Conservation (phyloP, 2,329 filamentous ascomycete genomes). For the Cladorrhinum sp. region DNA sequence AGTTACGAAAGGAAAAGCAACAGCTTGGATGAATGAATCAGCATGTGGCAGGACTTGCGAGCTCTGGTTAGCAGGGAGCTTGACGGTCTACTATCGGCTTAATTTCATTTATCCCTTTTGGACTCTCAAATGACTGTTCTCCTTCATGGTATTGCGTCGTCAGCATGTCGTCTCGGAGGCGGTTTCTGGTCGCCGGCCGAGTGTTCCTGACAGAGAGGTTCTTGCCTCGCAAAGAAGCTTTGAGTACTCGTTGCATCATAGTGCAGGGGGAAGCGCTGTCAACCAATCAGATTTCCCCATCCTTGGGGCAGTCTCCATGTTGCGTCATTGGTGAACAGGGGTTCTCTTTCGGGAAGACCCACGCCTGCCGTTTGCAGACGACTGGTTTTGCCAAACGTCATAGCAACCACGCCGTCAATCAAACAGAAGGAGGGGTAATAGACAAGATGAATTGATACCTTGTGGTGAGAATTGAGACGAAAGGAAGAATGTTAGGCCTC, state of each 20-base stretch:
- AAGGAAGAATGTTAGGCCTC: background rate
- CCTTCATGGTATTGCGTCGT: background rate
- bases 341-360: conserved; percentile 1
- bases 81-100: background rate
- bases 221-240: conserved; percentile 9
- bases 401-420: background rate
- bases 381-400: background rate
- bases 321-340: conserved; percentile 14
- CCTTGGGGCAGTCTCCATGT: background rate
- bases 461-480: background rate
- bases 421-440: background rate
- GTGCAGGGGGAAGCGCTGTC: background rate
- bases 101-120: background rate
- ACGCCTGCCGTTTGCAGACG: background rate
- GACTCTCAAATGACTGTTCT: background rate
- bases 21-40: background rate
- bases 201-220: background rate
- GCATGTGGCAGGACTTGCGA: background rate
- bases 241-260: conserved; percentile 18
- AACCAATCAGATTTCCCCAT: conserved; percentile 7
- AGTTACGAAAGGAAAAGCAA: background rate
- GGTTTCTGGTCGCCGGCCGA: background rate
- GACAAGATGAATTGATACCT: background rate
- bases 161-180: background rate
- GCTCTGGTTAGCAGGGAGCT: background rate